These are phyloP conservation scores for Nakazawaea siamensis DNA, from an alignment of 805 yeast species.

Conservation along the genomic window DNA sequence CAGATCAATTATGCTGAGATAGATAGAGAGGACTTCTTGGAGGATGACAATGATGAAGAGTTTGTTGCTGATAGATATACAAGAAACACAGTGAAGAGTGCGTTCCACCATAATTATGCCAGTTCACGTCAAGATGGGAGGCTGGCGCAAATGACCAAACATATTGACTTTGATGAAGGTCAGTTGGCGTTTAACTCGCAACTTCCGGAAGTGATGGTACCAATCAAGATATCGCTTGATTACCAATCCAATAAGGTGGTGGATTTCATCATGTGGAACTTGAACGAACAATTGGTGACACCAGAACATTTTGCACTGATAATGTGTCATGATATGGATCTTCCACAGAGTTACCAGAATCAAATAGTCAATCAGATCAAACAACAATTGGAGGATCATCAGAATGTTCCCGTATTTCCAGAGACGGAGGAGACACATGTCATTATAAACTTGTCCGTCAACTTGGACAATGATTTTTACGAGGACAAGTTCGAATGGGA, in stretches of 20 bases:
- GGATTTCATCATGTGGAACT: constrained; percentile 71
- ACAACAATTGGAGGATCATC: constrained; percentile 74
- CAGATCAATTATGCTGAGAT: constrained; percentile 80
- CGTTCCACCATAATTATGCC: constrained; percentile 16
- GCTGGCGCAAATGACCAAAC: constrained; percentile 32
- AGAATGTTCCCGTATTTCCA: constrained; percentile 60
- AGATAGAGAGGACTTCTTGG: constrained; percentile 49
- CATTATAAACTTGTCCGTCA: constrained; percentile 72
- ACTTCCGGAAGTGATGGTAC: constrained; percentile 43
- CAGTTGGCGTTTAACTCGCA: constrained; percentile 27
- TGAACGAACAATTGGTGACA: constrained; percentile 53
- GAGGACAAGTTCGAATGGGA: constrained; percentile 98
- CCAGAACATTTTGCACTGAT: constrained; percentile 72
- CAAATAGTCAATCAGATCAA: constrained; percentile 64
- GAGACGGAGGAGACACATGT: constrained; percentile 47
- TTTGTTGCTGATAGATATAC: constrained; percentile 16
- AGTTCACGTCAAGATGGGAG: constrained; percentile 26
- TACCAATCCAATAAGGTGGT: constrained; percentile 43
- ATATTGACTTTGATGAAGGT: constrained; percentile 22
- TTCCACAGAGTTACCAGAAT: constrained; percentile 56
- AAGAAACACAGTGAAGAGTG: constrained; percentile 5
- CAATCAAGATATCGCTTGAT: constrained; percentile 57
- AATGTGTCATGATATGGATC: constrained; percentile 76
- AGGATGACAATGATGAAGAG: constrained; percentile 17
- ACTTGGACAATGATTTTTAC: constrained; percentile 71